These are phyloP conservation scores for Penicillium thymicola DNA, from an alignment of 2,329 filamentous ascomycete genomes.

Conservation along the genomic window DNA sequence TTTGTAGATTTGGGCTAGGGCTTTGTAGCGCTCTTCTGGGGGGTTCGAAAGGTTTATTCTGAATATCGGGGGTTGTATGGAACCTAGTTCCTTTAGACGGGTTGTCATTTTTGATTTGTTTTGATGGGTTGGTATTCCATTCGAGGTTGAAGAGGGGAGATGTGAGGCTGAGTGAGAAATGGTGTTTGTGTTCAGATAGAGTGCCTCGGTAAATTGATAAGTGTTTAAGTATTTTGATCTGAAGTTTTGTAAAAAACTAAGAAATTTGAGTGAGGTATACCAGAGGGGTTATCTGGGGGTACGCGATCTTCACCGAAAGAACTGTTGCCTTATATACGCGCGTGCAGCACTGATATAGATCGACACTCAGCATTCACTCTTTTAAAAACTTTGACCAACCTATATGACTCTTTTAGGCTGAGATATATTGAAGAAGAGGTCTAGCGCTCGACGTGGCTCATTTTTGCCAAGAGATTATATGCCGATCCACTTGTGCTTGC, in stretches of 20 bases:
- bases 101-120: neutral
- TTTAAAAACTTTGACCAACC: neutral
- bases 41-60: slow-evolving; percentile 55
- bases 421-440: neutral
- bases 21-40: slow-evolving; percentile 51
- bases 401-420: neutral
- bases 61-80: slow-evolving; percentile 37
- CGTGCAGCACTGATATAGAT: neutral
- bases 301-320: neutral
- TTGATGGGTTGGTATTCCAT: neutral
- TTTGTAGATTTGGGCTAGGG: slow-evolving; percentile 48
- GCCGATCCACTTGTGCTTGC: neutral
- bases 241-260: neutral
- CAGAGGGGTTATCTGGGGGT: neutral
- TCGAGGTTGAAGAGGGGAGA: neutral
- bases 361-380: neutral
- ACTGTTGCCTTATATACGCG: neutral
- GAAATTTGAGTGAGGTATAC: neutral
- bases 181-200: neutral
- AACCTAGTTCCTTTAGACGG: neutral
- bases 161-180: neutral
- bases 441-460: neutral
- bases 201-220: neutral
- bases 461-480: neutral
- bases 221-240: neutral